Evolutionary conservation across 352 stramenopile species (phyloP), one percentile per base, ranked within the genome.

Genomic region (Globisporangium alternatum): DNA sequence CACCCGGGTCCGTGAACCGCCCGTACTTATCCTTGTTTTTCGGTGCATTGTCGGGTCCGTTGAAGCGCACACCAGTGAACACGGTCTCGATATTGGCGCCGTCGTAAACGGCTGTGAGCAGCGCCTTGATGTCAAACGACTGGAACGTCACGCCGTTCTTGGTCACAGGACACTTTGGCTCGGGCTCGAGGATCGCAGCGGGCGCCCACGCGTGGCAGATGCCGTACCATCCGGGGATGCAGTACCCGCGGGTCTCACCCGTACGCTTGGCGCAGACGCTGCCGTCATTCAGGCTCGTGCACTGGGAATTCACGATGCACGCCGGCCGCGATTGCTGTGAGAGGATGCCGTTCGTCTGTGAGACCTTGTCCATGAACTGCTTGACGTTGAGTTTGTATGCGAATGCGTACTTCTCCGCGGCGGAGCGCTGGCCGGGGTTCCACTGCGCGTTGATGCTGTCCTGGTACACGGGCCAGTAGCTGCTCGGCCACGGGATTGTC

Each of bases 361-460:
- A 77, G 22, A 67, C 54, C 17, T 25, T 57, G 47, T 78, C 69
- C 47, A 74, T 65, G n/a, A 60, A 53, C 25, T 54, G 31, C 2
- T 66, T 47, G 7, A 76, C 68, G 53, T 88, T 62, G 0, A 74
- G 44, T 0, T 57, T 65, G 37, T 82, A 88, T 21, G 76, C 76
- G 1, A 12, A 67, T 3, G 78, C 78, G 57, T 88, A 88, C 63
- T 86, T 86, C 52, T 70, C 75, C 7, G 76, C 62, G 4, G 78
- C 35, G 28, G 70, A 75, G 2, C 45, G 21, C 30, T 67, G 39
- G 5, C 45, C 66, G 8, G 59, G 52, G 3, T 47, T 70, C 78
- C 77, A 81, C 5, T 69, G 56, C 60, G 67, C 53, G 71, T 90
- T 88, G 73, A 90, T 90, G 55, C 78, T 71, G 70, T 90, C 81